Conservation (phyloP, 331 rosid genomes). For the Ulmus americana region DNA sequence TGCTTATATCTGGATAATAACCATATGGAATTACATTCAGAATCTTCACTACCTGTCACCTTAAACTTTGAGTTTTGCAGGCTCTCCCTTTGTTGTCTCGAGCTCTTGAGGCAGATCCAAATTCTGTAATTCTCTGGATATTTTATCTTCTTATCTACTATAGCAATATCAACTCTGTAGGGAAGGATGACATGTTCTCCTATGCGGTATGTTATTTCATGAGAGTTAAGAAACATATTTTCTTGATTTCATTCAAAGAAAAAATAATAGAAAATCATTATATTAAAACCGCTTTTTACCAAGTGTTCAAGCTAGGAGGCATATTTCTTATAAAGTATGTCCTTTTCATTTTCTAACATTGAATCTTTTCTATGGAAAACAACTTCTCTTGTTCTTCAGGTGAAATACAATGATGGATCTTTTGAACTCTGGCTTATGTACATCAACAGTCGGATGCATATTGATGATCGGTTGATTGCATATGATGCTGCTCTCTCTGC, state of each 20-base stretch:
- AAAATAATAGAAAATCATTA: no score
- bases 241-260: not conserved
- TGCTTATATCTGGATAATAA: conserved; percentile 16
- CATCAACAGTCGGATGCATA: conserved; percentile 65
- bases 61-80: conserved; percentile 45
- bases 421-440: conserved; percentile 89
- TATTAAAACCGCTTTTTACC: not conserved
- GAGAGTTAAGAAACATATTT: not conserved
- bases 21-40: conserved; percentile 9
- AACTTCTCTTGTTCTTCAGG: conserved; percentile 50
- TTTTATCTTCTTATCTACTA: conserved; percentile 70
- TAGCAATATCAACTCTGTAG: conserved; percentile 52
- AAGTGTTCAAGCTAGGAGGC: not conserved
- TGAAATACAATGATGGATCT: conserved; percentile 59
- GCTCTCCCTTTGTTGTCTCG: conserved; percentile 72
- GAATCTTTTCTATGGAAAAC: conserved; percentile 42
- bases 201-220: conserved; percentile 70
- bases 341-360: conserved; percentile 28
- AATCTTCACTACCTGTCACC: conserved; percentile 17
- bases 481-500: conserved; percentile 61
- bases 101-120: conserved; percentile 72
- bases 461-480: conserved; percentile 60
- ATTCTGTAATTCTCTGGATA: conserved; percentile 60
- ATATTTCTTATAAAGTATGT: not conserved
- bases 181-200: conserved; percentile 84